phyloP scores from a whole-genome alignment of 805 yeast genomes.

The Sugiyamaella qingdaonensis region DNA sequence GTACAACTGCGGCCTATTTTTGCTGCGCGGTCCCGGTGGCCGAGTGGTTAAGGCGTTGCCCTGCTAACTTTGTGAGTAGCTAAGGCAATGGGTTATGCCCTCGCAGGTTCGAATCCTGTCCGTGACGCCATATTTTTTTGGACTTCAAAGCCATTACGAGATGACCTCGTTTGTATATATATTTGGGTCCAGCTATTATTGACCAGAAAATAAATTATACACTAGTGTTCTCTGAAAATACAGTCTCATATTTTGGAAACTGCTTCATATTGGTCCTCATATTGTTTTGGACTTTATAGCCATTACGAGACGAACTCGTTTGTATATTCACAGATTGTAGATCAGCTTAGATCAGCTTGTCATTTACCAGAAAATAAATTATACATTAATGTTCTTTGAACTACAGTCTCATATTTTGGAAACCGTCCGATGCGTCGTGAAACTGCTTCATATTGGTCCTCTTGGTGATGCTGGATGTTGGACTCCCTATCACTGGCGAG shows the following conservation, averaged over 20 bases:
- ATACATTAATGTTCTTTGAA: no score
- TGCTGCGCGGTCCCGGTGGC: conserved; percentile 50
- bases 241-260: no score
- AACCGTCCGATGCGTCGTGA: conserved; percentile 25
- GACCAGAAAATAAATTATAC: no score
- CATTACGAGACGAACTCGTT: no score
- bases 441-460: conserved; percentile 21
- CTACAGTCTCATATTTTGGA: conserved; percentile 22
- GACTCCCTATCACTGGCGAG: conserved; percentile 18
- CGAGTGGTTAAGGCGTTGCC: conserved; percentile 94
- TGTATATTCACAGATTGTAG: no score
- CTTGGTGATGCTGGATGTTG: conserved; percentile 15
- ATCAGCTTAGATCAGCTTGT: no score
- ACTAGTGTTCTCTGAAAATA: no score
- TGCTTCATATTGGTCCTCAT: no score
- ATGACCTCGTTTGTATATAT: no score
- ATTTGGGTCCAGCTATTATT: no score
- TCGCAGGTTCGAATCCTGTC: conserved; percentile 99
- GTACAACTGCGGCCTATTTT: no score
- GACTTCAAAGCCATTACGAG: not conserved
- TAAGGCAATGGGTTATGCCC: conserved; percentile 85
- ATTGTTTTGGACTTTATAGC: conserved; percentile 38
- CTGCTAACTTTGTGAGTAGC: conserved; percentile 50
- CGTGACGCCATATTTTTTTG: conserved; percentile 73
- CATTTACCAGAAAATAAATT: no score